Evolutionary conservation across 148 eudicot genomes (phyloP), one percentile per base, ranked within the genome.

Genomic region (Silene latifolia): DNA sequence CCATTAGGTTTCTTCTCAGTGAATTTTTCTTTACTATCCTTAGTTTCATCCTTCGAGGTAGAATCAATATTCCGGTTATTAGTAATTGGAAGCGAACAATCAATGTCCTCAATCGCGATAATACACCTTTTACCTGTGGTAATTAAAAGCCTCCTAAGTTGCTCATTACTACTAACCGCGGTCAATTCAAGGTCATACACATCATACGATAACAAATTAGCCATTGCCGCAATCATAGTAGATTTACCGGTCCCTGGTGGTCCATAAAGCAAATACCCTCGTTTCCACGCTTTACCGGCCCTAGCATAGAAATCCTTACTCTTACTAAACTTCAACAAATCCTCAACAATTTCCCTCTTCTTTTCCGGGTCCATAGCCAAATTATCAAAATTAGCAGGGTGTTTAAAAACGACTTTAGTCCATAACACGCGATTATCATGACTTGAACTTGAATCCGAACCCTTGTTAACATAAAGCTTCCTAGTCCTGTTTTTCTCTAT

Each of bases 161-260:
- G 32, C 8, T 23, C 46, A 44, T 75, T 75, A 24, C 44, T 23
- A 4, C 17, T 19, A 0, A 65, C 64, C 0, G 72, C 47, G 0
- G 63, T 75, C 0, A 69, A 58, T 67, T 76, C 74, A 46, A 76
- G 74, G 14, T 69, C 69, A 27, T 59, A 76, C 20, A 76, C 69
- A 44, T 76, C 74, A 27, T 76, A 69, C 29, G 18, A 46, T 18
- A 76, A 25, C 44, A 76, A 69, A 10, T 76, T 76, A 9, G 79
- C 79, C 79, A 76, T 76, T 0, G 79, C 73, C 14, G 67, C 73
- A 0, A 76, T 67, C 79, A 76, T 54, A 3, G 79, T 76, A 4
- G 79, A 76, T 21, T 76, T 76, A 2, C 79, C 79, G 7, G 79
- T 76, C 27, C 79, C 79, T 21, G 79, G 79, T 24, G 79, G 73